A percentile compares a stretch with the other conserved stretches of the same genome.
Evolutionary conservation across 805 yeast species (phyloP).

Genomic region (Starmerella vaccinii): DNA sequence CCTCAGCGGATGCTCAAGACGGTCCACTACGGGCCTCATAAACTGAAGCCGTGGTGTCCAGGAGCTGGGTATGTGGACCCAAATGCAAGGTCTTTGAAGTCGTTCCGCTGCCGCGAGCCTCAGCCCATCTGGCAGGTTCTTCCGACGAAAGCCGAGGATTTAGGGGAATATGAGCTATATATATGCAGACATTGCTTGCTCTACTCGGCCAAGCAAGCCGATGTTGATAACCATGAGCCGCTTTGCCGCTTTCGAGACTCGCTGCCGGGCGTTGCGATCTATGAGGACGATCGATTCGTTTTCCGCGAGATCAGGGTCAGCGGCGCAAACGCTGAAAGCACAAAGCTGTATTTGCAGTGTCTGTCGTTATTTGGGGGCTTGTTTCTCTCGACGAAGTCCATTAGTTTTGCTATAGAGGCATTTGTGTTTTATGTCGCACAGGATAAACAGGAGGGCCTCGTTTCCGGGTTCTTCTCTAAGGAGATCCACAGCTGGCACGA

Average conservation of each 20-base stretch:
- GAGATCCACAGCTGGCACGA: slow-evolving; percentile 62
- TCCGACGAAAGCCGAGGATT: slow-evolving; percentile 38
- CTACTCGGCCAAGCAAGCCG: slow-evolving; percentile 44
- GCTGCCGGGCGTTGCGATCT: slow-evolving; percentile 61
- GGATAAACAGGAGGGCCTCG: slow-evolving; percentile 30
- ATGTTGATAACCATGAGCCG: slow-evolving; percentile 41
- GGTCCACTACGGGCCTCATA: slow-evolving; percentile 58
- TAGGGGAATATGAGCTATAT: slow-evolving; percentile 33
- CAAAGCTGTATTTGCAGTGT: slow-evolving; percentile 61
- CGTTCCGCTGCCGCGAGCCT: slow-evolving; percentile 25
- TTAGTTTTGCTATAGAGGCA: slow-evolving; percentile 65
- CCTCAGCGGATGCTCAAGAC: slow-evolving; percentile 44
- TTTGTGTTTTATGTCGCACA: slow-evolving; percentile 62
- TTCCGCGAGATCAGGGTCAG: slow-evolving; percentile 60
- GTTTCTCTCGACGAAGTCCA: slow-evolving; percentile 80
- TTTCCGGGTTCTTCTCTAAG: slow-evolving; percentile 89
- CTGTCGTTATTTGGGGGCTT: slow-evolving; percentile 76
- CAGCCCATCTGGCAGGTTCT: slow-evolving; percentile 23
- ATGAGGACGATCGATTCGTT: slow-evolving; percentile 44
- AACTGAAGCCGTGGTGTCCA: slow-evolving; percentile 80
- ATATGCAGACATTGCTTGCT: slow-evolving; percentile 82
- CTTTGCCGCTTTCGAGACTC: slow-evolving; percentile 22
- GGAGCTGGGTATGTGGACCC: slow-evolving; percentile 63
- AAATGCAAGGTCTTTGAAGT: slow-evolving; percentile 23
- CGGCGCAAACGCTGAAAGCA: slow-evolving; percentile 28